Conservation (phyloP, 148 eudicot genomes). For the Vaccinium myrtillus region DNA sequence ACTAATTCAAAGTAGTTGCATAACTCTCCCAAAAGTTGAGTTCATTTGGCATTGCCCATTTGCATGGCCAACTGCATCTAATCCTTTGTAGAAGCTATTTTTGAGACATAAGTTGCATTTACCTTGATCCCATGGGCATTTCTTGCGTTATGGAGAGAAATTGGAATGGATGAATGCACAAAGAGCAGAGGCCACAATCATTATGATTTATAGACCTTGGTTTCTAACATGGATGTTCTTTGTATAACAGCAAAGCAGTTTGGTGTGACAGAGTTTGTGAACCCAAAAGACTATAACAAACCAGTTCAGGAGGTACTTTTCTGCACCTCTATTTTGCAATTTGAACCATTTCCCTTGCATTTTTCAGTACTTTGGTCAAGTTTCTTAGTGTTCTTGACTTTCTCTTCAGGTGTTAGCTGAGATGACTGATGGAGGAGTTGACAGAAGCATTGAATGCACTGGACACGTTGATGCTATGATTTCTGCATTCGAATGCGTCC, state of each 20-base stretch:
- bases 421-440: slow-evolving; percentile 78
- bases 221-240: no score
- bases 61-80: no score
- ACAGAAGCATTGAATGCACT: slow-evolving; percentile 63
- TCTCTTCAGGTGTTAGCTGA: slow-evolving; percentile 43
- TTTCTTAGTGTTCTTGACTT: background rate
- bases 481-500: slow-evolving; percentile 87
- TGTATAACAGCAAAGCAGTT: slow-evolving; percentile 54
- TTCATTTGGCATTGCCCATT: no score
- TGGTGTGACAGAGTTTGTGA: slow-evolving; percentile 69
- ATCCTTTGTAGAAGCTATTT: no score
- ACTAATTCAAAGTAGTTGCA: no score
- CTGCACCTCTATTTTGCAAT: background rate
- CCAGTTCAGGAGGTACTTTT: slow-evolving; percentile 56
- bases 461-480: slow-evolving; percentile 71
- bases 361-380: background rate
- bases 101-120: no score
- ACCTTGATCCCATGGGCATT: no score
- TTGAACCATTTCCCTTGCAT: background rate
- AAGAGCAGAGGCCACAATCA: background rate
- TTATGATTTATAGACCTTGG: background rate
- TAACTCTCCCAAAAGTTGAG: no score
- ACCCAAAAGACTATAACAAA: slow-evolving; percentile 59
- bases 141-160: no score
- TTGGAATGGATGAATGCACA: no score